These are phyloP conservation scores for Termitomyces sp. DNA, from an alignment of 768 basidiomycete genomes.

Conservation along the genomic window DNA sequence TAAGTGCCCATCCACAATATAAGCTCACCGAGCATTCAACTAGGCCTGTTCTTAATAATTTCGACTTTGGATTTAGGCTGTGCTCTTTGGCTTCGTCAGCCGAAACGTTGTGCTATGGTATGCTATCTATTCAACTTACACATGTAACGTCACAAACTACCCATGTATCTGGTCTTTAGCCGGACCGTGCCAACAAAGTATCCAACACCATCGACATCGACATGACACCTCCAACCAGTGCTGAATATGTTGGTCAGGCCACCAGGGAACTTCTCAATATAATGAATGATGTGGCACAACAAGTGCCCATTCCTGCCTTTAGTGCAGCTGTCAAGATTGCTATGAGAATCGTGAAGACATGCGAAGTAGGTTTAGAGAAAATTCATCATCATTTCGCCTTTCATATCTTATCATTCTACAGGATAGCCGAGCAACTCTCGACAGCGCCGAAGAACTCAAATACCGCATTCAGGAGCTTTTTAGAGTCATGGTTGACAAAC, in stretches of 20 bases:
- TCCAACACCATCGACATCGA: neutral
- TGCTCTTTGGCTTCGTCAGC: neutral
- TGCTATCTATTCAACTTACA: neutral
- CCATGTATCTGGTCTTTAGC: neutral
- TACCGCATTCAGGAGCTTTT: conserved; percentile 1
- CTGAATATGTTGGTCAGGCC: neutral
- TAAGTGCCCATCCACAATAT: neutral
- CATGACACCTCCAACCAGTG: neutral
- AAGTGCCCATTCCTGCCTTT: conserved; percentile 4
- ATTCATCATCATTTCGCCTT: neutral
- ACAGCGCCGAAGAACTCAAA: conserved; percentile 4
- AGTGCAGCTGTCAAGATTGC: conserved; percentile 5
- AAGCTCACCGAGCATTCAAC: neutral
- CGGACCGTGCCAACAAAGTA: neutral
- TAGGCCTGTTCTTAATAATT: neutral
- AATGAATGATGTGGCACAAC: conserved; percentile 1
- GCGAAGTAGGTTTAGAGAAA: neutral
- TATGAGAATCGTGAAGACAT: neutral
- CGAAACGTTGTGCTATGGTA: neutral
- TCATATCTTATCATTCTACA: neutral
- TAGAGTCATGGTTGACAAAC: neutral
- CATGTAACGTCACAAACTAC: neutral
- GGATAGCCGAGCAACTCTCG: conserved; percentile 1
- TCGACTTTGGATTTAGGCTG: neutral
- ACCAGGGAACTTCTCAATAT: neutral